Evolutionary conservation across 352 stramenopile genomes (phyloP).

Genomic region (Pythium myriotylum): DNA sequence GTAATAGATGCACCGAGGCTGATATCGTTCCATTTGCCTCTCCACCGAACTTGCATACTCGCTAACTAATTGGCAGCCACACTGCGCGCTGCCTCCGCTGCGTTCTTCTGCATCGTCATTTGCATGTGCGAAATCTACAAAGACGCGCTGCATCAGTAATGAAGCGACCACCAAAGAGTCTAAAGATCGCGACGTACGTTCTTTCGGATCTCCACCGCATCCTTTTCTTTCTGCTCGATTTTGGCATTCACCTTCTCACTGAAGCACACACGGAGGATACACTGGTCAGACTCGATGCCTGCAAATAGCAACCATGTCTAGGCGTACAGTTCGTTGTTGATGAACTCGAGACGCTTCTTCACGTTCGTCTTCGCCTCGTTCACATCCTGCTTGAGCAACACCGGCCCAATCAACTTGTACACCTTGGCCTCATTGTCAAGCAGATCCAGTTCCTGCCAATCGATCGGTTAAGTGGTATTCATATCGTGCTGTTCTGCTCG

Average conservation of each 20-base stretch:
- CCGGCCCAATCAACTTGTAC: conserved; percentile 95
- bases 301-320: no score
- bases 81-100: conserved; percentile 71
- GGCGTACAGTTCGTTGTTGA: conserved; percentile 91
- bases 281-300: no score
- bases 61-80: conserved; percentile 46
- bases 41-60: neutral
- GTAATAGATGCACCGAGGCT: neutral
- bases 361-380: conserved; percentile 95
- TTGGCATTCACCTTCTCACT: conserved; percentile 88
- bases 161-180: neutral
- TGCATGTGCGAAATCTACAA: conserved; percentile 87
- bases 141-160: no score
- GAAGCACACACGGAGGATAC: conserved; percentile 4
- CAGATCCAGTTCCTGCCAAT: conserved; percentile 74
- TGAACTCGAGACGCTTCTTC: conserved; percentile 96
- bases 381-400: conserved; percentile 95
- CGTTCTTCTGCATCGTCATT: conserved; percentile 89
- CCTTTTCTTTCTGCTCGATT: conserved; percentile 90
- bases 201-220: conserved; percentile 86
- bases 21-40: neutral
- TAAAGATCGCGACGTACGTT: conserved; percentile 46
- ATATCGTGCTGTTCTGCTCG: neutral
- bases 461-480: neutral
- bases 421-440: conserved; percentile 88